phyloP scores from a whole-genome alignment of 192 early-diverging fungal species.

The Lobulomyces angularis region DNA sequence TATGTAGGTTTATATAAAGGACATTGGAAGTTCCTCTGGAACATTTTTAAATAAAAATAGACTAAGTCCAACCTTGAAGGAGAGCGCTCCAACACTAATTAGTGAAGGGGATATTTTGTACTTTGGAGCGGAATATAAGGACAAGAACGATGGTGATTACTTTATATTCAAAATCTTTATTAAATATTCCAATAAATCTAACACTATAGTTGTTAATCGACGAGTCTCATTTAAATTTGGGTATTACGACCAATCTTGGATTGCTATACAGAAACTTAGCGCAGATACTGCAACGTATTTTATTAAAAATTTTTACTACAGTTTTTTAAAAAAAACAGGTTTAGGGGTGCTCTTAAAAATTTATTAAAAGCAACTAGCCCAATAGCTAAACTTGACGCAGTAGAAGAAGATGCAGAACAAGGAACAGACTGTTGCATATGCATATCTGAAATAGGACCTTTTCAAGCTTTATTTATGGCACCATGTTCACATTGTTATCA shows the following conservation, averaged over 20 bases:
- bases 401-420: conserved; percentile 23
- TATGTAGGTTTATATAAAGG: conserved; percentile 67
- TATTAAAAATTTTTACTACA: too few species aligned
- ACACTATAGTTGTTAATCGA: too few species aligned
- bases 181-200: not conserved
- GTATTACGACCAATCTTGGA: conserved; percentile 38
- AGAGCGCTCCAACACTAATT: conserved; percentile 59
- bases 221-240: conserved; percentile 28
- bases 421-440: conserved; percentile 76
- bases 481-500: conserved; percentile 91
- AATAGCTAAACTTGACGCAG: conserved; percentile 22
- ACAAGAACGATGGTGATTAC: conserved; percentile 58
- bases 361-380: conserved; percentile 31
- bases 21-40: conserved; percentile 78
- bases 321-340: too few species aligned
- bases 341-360: conserved; percentile 16
- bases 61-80: conserved; percentile 67
- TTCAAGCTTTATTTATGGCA: conserved; percentile 82
- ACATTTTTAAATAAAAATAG: conserved; percentile 90
- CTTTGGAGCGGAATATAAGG: conserved; percentile 94
- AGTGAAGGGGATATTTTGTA: conserved; percentile 89
- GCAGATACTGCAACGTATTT: conserved; percentile 40
- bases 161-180: not conserved
- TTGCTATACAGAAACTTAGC: conserved; percentile 27
- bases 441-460: conserved; percentile 69